Conservation (phyloP, 2,329 filamentous ascomycete genomes). For the Cordyceps pruinosa region DNA sequence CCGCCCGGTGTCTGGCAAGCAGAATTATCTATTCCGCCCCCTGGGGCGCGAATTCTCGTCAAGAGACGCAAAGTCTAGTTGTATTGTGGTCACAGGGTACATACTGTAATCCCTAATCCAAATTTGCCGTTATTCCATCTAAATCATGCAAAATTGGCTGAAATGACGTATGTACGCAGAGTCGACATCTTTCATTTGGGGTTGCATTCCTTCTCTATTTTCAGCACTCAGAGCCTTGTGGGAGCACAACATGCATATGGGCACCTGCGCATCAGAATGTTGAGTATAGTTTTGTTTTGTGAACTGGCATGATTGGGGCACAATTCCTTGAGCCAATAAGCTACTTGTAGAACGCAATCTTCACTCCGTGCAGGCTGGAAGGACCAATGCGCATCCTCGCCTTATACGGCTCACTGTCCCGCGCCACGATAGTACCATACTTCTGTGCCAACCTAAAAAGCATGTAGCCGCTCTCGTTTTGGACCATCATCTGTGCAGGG, state of each 20-base stretch:
- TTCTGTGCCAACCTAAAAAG: slow-evolving; percentile 14
- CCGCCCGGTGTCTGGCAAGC: not conserved
- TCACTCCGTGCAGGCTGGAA: not conserved
- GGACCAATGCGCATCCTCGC: slow-evolving; percentile 5
- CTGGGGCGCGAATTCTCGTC: not conserved
- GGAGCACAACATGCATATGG: no score
- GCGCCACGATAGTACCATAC: slow-evolving; percentile 15
- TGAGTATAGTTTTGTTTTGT: no score
- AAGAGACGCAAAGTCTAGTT: not conserved
- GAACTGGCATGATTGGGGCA: no score
- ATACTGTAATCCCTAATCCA: no score
- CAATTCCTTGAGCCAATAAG: no score
- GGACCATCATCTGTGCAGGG: slow-evolving; percentile 20
- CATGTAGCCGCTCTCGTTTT: slow-evolving; percentile 19
- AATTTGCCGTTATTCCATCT: no score
- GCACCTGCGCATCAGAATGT: no score
- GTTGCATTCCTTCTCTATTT: no score
- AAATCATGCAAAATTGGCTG: no score
- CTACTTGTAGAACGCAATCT: slow-evolving; percentile 8
- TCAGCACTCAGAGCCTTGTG: no score
- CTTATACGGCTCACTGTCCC: not conserved
- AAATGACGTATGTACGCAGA: no score
- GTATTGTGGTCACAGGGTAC: not conserved
- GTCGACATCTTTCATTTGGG: no score
- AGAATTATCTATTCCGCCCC: not conserved